Conservation (phyloP, 2,329 filamentous ascomycete species). For the Exophiala sideris region DNA sequence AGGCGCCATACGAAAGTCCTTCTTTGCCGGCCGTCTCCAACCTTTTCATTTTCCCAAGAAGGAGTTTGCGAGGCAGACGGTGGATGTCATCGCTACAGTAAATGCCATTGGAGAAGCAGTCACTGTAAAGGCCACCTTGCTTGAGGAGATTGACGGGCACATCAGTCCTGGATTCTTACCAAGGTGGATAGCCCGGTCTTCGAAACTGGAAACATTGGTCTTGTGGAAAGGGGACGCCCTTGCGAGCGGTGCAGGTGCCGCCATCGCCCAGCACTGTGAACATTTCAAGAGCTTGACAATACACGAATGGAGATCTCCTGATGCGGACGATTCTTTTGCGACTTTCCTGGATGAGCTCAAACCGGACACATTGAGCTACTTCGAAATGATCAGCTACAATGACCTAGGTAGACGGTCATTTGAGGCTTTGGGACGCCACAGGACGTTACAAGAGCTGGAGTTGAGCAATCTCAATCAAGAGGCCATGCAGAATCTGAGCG, state of each 20-base stretch:
- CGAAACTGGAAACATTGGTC: conserved; percentile 57
- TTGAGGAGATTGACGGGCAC: conserved; percentile 59
- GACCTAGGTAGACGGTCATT: conserved; percentile 55
- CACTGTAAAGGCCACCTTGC: conserved; percentile 47
- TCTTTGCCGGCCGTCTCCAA: conserved; percentile 49
- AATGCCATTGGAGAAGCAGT: conserved; percentile 45
- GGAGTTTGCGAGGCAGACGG: conserved; percentile 18
- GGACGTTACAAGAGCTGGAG: conserved; percentile 51
- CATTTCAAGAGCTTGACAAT: conserved; percentile 60
- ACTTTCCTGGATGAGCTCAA: conserved; percentile 56
- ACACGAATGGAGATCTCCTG: conserved; percentile 46
- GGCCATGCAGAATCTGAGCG: conserved; percentile 48
- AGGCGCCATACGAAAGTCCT: conserved; percentile 55
- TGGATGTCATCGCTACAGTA: conserved; percentile 25
- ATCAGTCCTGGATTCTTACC: conserved; percentile 36
- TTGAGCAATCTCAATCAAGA: conserved; percentile 48
- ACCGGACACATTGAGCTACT: conserved; percentile 56
- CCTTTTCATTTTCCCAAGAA: conserved; percentile 21
- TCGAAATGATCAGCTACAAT: conserved; percentile 57
- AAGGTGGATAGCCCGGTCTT: conserved; percentile 58
- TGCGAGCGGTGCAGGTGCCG: conserved; percentile 50
- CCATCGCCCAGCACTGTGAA: conserved; percentile 58
- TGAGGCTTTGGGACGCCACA: conserved; percentile 49
- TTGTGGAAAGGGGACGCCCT: conserved; percentile 62
- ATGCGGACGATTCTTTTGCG: conserved; percentile 58